Evolutionary conservation across 2,329 filamentous ascomycete genomes (phyloP).

Genomic region (Aspergillus candidus): DNA sequence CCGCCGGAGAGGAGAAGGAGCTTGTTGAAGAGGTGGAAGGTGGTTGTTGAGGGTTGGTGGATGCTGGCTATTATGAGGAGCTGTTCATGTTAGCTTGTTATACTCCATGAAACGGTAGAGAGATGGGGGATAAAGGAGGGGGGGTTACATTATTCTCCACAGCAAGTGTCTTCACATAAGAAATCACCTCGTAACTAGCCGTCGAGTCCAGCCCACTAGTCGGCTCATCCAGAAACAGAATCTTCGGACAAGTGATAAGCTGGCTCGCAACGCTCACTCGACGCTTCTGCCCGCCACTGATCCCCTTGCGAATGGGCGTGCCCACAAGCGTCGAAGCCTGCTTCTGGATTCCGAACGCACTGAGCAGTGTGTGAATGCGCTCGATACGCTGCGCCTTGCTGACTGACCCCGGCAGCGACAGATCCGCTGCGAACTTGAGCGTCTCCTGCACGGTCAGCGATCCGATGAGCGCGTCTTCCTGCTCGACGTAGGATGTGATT

Average conservation of each 20-base stretch:
- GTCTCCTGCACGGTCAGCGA: conserved; percentile 76
- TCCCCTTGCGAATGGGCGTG: conserved; percentile 74
- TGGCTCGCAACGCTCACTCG: conserved; percentile 73
- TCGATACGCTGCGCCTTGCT: conserved; percentile 53
- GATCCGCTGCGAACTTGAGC: conserved; percentile 66
- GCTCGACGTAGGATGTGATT: conserved; percentile 74
- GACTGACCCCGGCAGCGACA: conserved; percentile 53
- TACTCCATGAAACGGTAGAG: not conserved
- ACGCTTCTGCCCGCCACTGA: conserved; percentile 80
- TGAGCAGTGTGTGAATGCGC: conserved; percentile 61
- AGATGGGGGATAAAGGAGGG: not conserved
- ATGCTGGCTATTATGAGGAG: conserved; percentile 76
- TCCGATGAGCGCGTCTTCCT: conserved; percentile 79
- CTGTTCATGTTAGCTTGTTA: conserved; percentile 29
- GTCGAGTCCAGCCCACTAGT: conserved; percentile 78
- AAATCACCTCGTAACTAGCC: conserved; percentile 69
- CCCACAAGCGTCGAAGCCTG: conserved; percentile 70
- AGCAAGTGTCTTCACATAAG: conserved; percentile 62
- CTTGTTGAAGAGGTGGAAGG: conserved; percentile 75
- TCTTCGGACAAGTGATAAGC: conserved; percentile 71
- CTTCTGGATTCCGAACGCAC: conserved; percentile 64
- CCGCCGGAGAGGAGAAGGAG: conserved; percentile 67
- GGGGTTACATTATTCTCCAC: conserved; percentile 56
- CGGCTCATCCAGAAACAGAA: conserved; percentile 78
- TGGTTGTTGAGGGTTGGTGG: conserved; percentile 76